Percentiles rank a stretch among this genome's conserved stretches.
phyloP scores from a whole-genome alignment of 2,329 filamentous ascomycete species.

The Stachybotrys chartarum region DNA sequence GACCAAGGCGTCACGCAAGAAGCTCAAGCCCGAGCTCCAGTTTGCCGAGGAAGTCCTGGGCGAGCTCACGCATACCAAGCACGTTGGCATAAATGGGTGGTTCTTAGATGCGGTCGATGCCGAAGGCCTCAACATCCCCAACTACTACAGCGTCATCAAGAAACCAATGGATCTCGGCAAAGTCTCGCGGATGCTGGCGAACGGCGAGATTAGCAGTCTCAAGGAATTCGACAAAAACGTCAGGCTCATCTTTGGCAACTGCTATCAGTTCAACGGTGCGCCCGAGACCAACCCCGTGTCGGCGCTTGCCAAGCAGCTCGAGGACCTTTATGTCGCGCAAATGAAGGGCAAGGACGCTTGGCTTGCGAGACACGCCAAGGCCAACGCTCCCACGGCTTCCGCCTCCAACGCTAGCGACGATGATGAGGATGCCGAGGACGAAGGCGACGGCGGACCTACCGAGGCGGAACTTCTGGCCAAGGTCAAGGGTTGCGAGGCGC shows the following conservation, averaged over 20 bases:
- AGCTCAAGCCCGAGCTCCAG: constrained; percentile 80
- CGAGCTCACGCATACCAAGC: constrained; percentile 69
- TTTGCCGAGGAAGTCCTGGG: constrained; percentile 80
- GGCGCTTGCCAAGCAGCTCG: constrained; percentile 61
- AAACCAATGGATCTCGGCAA: constrained; percentile 92
- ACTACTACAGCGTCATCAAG: constrained; percentile 90
- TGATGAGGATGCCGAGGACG: constrained; percentile 65
- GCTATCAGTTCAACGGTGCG: constrained; percentile 77
- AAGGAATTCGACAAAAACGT: constrained; percentile 85
- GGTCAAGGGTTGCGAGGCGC: constrained; percentile 44
- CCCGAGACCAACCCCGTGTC: constrained; percentile 62
- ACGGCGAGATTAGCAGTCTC: constrained; percentile 70
- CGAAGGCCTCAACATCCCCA: constrained; percentile 86
- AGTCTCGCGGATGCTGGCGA: constrained; percentile 69
- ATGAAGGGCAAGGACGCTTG: constrained; percentile 77
- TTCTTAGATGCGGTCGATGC: constrained; percentile 87
- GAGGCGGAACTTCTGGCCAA: constrained; percentile 32
- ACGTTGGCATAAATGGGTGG: constrained; percentile 59
- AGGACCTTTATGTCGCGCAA: constrained; percentile 66
- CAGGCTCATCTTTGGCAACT: constrained; percentile 79
- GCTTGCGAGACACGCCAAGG: constrained; percentile 65
- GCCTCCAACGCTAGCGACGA: constrained; percentile 64
- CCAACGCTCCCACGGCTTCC: constrained; percentile 44
- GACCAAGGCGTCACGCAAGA: constrained; percentile 69
- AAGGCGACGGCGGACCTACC: constrained; percentile 38